Evolutionary conservation across 129 eudicot species (phyloP).

Genomic region (Pseudognaphalium luteoalbum): DNA sequence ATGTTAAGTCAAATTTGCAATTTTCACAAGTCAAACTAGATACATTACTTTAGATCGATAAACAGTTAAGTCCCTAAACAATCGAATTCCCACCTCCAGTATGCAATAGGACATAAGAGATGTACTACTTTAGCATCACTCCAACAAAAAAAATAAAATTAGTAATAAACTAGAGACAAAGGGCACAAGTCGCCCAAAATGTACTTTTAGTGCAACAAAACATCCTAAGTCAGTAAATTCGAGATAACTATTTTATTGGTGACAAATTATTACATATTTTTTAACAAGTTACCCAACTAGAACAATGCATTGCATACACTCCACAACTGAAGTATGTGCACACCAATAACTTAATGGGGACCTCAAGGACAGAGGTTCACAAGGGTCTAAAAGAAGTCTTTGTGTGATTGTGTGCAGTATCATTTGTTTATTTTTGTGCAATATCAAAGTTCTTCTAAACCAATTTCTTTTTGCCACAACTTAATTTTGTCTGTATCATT

Average conservation of each 20-base stretch:
- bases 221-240: not conserved
- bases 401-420: no score
- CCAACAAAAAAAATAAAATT: not conserved
- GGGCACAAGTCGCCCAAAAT: not conserved
- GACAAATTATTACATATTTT: not conserved
- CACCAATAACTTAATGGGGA: no score
- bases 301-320: no score
- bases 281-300: not conserved
- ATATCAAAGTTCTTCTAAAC: no score
- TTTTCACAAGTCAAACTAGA: not conserved
- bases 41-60: slow-evolving; percentile 12
- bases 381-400: not conserved
- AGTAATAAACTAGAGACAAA: not conserved
- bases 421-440: no score
- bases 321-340: no score
- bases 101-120: not conserved
- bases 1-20: slow-evolving; percentile 11
- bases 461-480: not conserved
- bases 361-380: no score
- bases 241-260: not conserved
- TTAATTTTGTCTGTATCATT: not conserved
- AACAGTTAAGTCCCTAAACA: not conserved
- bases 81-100: slow-evolving; percentile 14
- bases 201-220: slow-evolving; percentile 5
- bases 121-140: not conserved